A percentile compares a stretch with the other conserved stretches of the same genome.
These are phyloP conservation scores for Pittosporum tobira DNA, from an alignment of 129 eudicot genomes.

Conservation along the genomic window DNA sequence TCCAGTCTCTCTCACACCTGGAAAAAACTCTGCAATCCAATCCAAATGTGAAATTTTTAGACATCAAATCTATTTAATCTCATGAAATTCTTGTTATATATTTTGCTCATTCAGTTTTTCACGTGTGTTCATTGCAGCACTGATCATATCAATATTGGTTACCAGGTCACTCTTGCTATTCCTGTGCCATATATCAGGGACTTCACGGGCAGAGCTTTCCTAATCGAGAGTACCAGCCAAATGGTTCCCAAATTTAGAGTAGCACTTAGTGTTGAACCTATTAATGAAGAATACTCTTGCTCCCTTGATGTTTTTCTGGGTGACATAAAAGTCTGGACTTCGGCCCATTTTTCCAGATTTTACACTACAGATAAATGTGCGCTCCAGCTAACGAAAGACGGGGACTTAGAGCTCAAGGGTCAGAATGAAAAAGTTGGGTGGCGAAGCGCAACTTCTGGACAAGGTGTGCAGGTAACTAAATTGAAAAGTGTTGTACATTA, in stretches of 20 bases:
- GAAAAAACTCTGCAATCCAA: background rate
- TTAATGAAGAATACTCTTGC: conserved; percentile 46
- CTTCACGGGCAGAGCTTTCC: conserved; percentile 48
- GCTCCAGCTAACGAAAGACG: conserved; percentile 41
- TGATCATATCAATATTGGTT: conserved; percentile 50
- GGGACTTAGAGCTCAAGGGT: conserved; percentile 64
- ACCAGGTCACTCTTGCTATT: conserved; percentile 42
- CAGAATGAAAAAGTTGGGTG: conserved; percentile 51
- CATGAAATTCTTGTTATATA: conserved; percentile 49
- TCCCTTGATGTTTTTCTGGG: conserved; percentile 76
- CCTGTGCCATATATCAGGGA: conserved; percentile 46
- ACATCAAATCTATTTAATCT: conserved; percentile 4
- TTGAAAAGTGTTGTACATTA: background rate
- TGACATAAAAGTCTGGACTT: conserved; percentile 70
- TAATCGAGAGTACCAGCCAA: conserved; percentile 53
- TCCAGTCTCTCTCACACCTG: background rate
- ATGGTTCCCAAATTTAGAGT: conserved; percentile 48
- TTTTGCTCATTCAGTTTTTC: conserved; percentile 33
- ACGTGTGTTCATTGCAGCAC: conserved; percentile 30
- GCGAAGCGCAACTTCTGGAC: conserved; percentile 80
- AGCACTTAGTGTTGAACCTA: conserved; percentile 64
- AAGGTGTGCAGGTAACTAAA: conserved; percentile 74
- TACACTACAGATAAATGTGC: conserved; percentile 54
- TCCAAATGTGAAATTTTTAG: conserved; percentile 8
- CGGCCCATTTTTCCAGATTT: conserved; percentile 63